Base-by-base conservation (phyloP, 257 asterid species). In the Nicotiana attenuata region DNA sequence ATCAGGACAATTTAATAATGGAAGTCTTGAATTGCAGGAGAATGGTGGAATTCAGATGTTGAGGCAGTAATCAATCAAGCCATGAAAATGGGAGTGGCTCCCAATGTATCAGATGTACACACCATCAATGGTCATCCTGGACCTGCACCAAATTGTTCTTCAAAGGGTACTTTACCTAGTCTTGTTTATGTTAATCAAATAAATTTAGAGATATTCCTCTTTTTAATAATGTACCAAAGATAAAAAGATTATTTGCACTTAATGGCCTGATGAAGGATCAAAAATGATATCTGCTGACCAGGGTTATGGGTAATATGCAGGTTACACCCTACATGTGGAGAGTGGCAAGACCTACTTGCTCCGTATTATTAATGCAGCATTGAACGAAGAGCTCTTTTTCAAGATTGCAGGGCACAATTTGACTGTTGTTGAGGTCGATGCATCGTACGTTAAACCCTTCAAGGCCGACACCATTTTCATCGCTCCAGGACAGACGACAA, bases 401-500 rank as follows among this genome's bases (percentile, higher is more conserved):
- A 93, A 89, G 81, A 90, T 89, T 59, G 91, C 96, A 2, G 92
- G 86, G 29, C 97, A 93, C 88, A 77, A 71, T 9, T 76, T 93
- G 16, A 89, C 90, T 10, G 26, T 92, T 2, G 95, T 93, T n/a
- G 97, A 92, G 81, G 97, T 91, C 11, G 97, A 93, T 59, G 94
- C 95, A 19, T 5, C 55, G 17, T 92, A 93, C 87, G 89, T 93
- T 0, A 93, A 92, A 22, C 91, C 97, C 69, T 92, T 92, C 87
- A 53, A 82, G 78, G 91, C 94, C 0, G 95, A 90, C 85, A 90
- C 92, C 83, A 79, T 91, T 57, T 93, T 90, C 92, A 86, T 90
- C 55, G 95, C 89, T 29, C 94, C 97, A 26, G 97, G 97, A 73
- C 97, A 93, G 73, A 91, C 97, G 8, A 91, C 94, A 11, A 91